Conservation (phyloP, 768 basidiomycete genomes). For the Amanita phalloides region DNA sequence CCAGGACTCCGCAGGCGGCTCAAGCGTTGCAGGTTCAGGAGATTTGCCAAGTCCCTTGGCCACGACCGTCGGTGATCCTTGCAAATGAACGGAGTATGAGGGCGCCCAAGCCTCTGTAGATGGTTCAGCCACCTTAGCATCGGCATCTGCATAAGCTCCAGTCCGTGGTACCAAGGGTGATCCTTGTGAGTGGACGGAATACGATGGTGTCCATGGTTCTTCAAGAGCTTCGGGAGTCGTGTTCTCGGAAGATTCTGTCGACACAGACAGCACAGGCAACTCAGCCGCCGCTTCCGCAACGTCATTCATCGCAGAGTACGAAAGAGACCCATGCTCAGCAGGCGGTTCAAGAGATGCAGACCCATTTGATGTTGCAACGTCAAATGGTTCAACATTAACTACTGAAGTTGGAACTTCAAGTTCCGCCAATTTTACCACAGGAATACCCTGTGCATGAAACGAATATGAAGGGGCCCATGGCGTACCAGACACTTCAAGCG, state of each 20-base stretch:
- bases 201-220: constrained; percentile 15
- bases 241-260: not conserved
- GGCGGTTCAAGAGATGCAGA: not conserved
- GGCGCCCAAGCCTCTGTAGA: constrained; percentile 11
- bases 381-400: not conserved
- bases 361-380: too few relatives aligned
- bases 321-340: too few relatives aligned
- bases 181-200: constrained; percentile 15
- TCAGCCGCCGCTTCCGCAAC: not conserved
- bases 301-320: too few relatives aligned
- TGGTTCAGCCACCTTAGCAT: not conserved
- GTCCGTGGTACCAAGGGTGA: not conserved
- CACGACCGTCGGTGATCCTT: constrained; percentile 9
- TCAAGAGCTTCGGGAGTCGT: not conserved
- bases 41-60: constrained; percentile 7
- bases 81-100: constrained; percentile 14
- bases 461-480: constrained; percentile 1
- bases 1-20: constrained; percentile 6
- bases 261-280: not conserved
- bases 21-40: not conserved
- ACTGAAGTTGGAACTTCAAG: not conserved
- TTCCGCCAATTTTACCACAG: not conserved
- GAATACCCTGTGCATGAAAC: not conserved
- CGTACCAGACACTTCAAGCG: not conserved
- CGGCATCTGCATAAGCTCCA: not conserved